Evolutionary conservation across 176 grass and related monocot genomes (phyloP), one percentile per base, ranked within the genome.

Genomic region (Bothriochloa decipiens): DNA sequence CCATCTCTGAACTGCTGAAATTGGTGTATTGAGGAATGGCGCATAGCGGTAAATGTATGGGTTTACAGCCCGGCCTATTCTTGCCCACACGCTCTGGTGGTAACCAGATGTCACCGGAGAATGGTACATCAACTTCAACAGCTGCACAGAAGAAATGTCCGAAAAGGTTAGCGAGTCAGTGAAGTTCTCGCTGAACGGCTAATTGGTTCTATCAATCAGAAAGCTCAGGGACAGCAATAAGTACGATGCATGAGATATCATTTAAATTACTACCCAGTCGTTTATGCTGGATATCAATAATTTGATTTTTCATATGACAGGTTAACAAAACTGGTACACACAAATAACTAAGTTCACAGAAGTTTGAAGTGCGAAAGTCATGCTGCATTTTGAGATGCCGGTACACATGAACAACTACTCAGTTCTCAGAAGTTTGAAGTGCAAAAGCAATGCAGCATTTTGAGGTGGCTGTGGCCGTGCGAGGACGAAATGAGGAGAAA

Each of bases 51-150:
- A 14, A 68, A 96, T 94, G 77, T 87, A 88, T 4, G 93, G 96
- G 71, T 90, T 94, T 67, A 91, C 45, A 7, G 88, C 28, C 23
- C 87, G 81, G 43, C 93, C 91, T 53, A 98, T 94, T 84, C 83
- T 91, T 36, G 96, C 81, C 96, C 96, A 98, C 45, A 89, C 87
- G 27, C 80, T 93, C 84, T 87, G 91, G 81, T 98, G 96, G 82
- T 95, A 90, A 9, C 74, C 91, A 6, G 96, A 87, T 77, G 89
- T 98, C 22, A 69, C 81, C 55, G 91, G 96, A 40, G 89, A 91
- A 83, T 87, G 91, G 81, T 95, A 98, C 96, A 98, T 95, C 36
- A 94, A 67, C 82, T 98, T 98, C 83, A 98, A 57, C 70, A 95
- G 74, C 96, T 98, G 87, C 64, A 77, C 2, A 57, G 79, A 87